These are phyloP conservation scores for Fusarium compactum DNA, from an alignment of 2,329 filamentous ascomycete species.

Conservation along the genomic window DNA sequence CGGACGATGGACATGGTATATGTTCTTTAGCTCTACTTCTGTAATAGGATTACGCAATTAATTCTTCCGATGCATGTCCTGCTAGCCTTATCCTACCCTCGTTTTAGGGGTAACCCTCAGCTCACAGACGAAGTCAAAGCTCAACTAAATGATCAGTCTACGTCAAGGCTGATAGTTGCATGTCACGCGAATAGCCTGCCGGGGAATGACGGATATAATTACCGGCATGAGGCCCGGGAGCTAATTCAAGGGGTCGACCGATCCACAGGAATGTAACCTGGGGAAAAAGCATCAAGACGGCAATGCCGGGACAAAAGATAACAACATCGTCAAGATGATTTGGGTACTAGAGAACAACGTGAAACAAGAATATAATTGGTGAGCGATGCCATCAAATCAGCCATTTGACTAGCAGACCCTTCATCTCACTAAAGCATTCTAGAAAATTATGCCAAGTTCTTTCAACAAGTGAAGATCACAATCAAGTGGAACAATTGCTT, in stretches of 20 bases:
- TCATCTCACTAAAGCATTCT: not conserved
- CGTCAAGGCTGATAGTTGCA: not conserved
- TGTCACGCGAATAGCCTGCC: not conserved
- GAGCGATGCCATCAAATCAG: not conserved
- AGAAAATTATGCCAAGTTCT: not conserved
- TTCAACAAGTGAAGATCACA: not conserved
- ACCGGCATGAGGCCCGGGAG: not conserved
- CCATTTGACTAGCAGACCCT: not conserved
- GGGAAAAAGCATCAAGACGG: not conserved
- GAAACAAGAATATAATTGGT: not conserved
- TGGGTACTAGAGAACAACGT: not conserved
- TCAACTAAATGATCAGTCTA: not conserved
- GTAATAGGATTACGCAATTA: not conserved
- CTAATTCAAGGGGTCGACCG: not conserved
- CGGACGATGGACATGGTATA: not conserved
- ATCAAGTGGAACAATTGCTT: not conserved
- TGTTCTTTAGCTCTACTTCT: not conserved
- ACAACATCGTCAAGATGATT: too few relatives aligned
- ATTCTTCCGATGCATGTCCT: not conserved
- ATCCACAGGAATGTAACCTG: not conserved
- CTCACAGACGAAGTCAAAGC: not conserved
- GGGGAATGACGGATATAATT: not conserved
- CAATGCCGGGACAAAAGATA: not conserved
- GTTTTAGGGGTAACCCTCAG: not conserved
- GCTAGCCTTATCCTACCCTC: not conserved